Percentiles rank a stretch among this genome's conserved stretches.
Conservation (phyloP, 2,329 filamentous ascomycete genomes). For the Alternaria sp. region DNA sequence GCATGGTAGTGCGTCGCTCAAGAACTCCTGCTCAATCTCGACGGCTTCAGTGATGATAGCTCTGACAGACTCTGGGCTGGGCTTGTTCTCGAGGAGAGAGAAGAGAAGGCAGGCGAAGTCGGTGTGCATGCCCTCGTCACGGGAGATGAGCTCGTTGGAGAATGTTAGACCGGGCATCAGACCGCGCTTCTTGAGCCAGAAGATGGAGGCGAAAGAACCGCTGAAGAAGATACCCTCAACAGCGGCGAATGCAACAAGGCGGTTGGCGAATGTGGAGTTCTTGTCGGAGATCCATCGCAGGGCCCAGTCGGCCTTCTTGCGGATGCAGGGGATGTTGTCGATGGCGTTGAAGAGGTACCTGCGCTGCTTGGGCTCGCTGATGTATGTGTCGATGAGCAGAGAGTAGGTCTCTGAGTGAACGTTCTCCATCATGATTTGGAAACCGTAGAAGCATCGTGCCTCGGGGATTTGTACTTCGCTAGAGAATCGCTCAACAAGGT, state of each 20-base stretch:
- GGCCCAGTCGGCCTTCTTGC: slow-evolving; percentile 99
- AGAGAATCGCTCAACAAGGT: slow-evolving; percentile 97
- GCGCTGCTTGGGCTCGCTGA: slow-evolving; percentile 95
- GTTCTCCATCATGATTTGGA: slow-evolving; percentile 99
- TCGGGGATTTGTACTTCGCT: slow-evolving; percentile 96
- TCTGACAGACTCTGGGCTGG: slow-evolving; percentile 80
- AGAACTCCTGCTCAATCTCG: slow-evolving; percentile 94
- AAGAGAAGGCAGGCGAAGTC: slow-evolving; percentile 98
- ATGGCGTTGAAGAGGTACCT: slow-evolving; percentile 98
- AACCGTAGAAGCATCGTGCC: slow-evolving; percentile 99
- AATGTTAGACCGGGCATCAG: slow-evolving; percentile 98
- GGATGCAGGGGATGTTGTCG: slow-evolving; percentile 98
- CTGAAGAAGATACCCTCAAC: slow-evolving; percentile 99
- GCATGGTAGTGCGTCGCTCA: slow-evolving; percentile 93
- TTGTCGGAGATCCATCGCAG: slow-evolving; percentile 93
- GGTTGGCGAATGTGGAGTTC: slow-evolving; percentile 92
- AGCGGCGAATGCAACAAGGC: slow-evolving; percentile 94
- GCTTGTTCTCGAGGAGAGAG: slow-evolving; percentile 95
- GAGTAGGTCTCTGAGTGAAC: slow-evolving; percentile 99
- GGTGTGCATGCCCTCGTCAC: slow-evolving; percentile 98
- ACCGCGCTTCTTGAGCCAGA: slow-evolving; percentile 99
- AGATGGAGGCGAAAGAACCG: slow-evolving; percentile 97
- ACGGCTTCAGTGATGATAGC: slow-evolving; percentile 96
- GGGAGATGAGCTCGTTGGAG: slow-evolving; percentile 99
- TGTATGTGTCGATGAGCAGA: slow-evolving; percentile 97